Evolutionary conservation across 768 basidiomycete genomes (phyloP), one percentile per base, ranked within the genome.

Genomic region (Aureoboletus auriporus): DNA sequence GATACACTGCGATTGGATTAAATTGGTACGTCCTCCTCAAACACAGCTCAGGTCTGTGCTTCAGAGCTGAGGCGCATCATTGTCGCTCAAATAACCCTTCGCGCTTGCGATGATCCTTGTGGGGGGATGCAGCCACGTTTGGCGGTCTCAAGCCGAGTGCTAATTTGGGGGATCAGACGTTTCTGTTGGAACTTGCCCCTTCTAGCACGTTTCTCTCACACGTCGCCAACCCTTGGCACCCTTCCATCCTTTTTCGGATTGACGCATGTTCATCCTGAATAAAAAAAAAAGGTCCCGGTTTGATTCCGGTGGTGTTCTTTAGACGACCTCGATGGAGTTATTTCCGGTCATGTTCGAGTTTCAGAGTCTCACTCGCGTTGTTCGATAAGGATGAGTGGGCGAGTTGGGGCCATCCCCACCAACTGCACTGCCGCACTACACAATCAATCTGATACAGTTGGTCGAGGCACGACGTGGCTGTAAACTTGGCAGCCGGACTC

Each of bases 101-200:
- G 4, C 20, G 20, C 20, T 23, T 28, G 42, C 38, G 30, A 40
- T 45, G 30, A 40, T 45, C 46, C 37, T 30, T 11, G 16, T 42
- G 38, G 40, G 39, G n/a, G 39, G 12, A 23, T 31, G 31, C 37
- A 17, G 36, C 59, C 55, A n/a, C 16, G 53, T 65, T 56, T 61
- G 50, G 66, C 1, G 42, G 8, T 16, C 29, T 46, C 55, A 65
- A 65, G 51, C 53, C 2, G 16, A 39, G 20, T 56, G 33, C 66
- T 35, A 56, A 54, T 52, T 54, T 31, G 35, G 49, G 48, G 37
- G 23, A 56, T 64, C 65, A 65, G 64, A 68, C 46, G 46, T 46
- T 65, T 66, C 64, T 55, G 54, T 57, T 68, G 53, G 64, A 64
- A 68, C 44, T 0, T 61, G 39, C 59, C 57, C 31, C 20, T 53